A percentile compares a stretch with the other conserved stretches of the same genome.
These are phyloP conservation scores for Trypanosoma theileri DNA, from an alignment of 208 protist species.

Conservation along the genomic window DNA sequence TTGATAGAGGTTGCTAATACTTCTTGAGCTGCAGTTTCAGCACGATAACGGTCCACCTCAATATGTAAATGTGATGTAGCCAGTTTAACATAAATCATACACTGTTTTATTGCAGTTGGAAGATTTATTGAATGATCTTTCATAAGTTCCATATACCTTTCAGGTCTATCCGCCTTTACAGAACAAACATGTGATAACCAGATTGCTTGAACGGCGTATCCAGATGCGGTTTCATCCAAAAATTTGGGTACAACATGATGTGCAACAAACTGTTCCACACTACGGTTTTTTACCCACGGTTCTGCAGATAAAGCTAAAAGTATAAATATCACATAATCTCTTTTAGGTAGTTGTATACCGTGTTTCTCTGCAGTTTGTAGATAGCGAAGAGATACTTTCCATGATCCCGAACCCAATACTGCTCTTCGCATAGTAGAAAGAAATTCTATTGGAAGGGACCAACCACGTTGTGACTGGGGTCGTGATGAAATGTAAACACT, in stretches of 20 bases:
- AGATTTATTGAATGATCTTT: constrained; percentile 11
- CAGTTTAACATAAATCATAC: constrained; percentile 10
- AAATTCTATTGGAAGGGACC: constrained; percentile 23
- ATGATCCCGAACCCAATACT: constrained; percentile 28
- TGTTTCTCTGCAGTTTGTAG: constrained; percentile 11
- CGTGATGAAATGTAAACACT: constrained; percentile 4
- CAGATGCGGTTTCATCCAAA: constrained; percentile 18
- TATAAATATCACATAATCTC: constrained; percentile 41
- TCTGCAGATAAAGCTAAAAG: constrained; percentile 31
- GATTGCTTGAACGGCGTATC: constrained; percentile 33
- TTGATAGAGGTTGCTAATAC: constrained; percentile 52
- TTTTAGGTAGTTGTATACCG: neutral
- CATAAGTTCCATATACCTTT: constrained; percentile 47
- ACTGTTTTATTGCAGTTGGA: constrained; percentile 6
- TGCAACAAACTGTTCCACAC: constrained; percentile 41
- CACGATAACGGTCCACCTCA: constrained; percentile 27
- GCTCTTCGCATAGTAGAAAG: constrained; percentile 13
- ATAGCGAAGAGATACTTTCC: constrained; percentile 32
- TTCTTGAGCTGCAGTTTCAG: constrained; percentile 16
- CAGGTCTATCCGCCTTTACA: constrained; percentile 44
- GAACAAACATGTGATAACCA: constrained; percentile 59
- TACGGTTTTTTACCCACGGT: constrained; percentile 40
- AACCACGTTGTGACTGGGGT: neutral
- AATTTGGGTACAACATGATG: constrained; percentile 38
- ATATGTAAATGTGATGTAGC: constrained; percentile 26